Conservation (phyloP, 306 rosid genomes). For the Echinosophora koreensis region DNA sequence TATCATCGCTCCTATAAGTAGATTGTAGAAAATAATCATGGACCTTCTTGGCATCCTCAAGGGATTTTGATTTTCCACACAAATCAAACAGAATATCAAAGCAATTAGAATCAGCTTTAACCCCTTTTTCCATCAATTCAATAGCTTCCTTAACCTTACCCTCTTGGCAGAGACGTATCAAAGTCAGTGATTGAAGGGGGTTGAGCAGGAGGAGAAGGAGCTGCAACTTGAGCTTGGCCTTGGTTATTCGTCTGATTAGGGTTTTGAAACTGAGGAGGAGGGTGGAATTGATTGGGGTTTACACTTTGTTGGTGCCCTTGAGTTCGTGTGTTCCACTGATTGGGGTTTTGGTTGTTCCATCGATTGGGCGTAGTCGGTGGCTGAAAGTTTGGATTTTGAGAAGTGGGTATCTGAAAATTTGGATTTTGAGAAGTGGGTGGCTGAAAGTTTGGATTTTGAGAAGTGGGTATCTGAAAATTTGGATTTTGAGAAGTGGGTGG, state of each 20-base stretch:
- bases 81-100: conserved; percentile 63
- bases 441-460: conserved; percentile 52
- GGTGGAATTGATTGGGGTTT: conserved; percentile 42
- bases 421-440: conserved; percentile 45
- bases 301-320: conserved; percentile 39
- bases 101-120: conserved; percentile 77
- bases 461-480: conserved; percentile 30
- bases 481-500: conserved; percentile 42
- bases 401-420: conserved; percentile 41
- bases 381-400: conserved; percentile 52
- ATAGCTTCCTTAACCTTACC: conserved; percentile 79
- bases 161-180: conserved; percentile 64
- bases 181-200: conserved; percentile 60
- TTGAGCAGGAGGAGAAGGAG: conserved; percentile 5
- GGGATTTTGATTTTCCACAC: conserved; percentile 63
- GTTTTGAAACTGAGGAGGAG: conserved; percentile 38
- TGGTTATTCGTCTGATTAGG: conserved; percentile 55
- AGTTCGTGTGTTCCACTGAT: conserved; percentile 48
- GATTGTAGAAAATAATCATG: conserved; percentile 88
- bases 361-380: conserved; percentile 45
- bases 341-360: conserved; percentile 49
- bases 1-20: conserved; percentile 64
- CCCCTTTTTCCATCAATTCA: conserved; percentile 78
- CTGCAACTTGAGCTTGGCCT: conserved; percentile 43
- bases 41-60: conserved; percentile 79